Base-by-base conservation (phyloP, 257 asterid genomes). In the Catharanthus roseus region DNA sequence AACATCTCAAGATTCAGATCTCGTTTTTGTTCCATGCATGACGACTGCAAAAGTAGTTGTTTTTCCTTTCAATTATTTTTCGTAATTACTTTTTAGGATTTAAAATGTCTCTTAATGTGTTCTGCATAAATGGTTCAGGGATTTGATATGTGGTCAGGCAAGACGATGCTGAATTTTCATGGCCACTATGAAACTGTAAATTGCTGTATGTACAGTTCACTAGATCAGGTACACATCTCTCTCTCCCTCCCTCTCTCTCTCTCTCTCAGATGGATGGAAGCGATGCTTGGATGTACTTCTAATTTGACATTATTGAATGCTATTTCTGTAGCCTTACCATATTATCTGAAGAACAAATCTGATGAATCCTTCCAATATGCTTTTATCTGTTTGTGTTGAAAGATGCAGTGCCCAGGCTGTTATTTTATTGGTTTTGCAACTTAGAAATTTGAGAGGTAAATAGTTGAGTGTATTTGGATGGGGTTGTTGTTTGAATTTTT, bases 131-230 rank as follows among this genome's bases (percentile, higher is more conserved):
- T 85, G 72, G 68, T 55, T 31, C 74, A 91, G 99, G 96, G 87
- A 44, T 89, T 89, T 82, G 93, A 91, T 77, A 67, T 87, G 71
- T 95, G 96, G 97, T 88, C 97, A n/a, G 99, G 97, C 74, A 90
- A 83, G 84, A 82, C 87, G 29, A 75, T 83, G 87, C 77, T 55
- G 64, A 80, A 80, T 61, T 88, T 91, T 38, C 93, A 88, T 75
- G 97, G 96, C 51, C 99, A 95, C 77, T 95, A 88, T 49, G 97
- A 91, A 74, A 86, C 88, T 79, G 87, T 89, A 63, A 91, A 91
- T 78, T 91, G 99, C 77, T 95, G 97, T 80, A 89, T 96, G 86
- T 91, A 88, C 82, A 83, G 78, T 78, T 76, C 87, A n/a, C 80
- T 70, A 24, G 93, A 91, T 82, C 99, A 91, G 97, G 99, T 91